Evolutionary conservation across 192 early-diverging fungal genomes (phyloP).

Genomic region (Coemansia sp.): DNA sequence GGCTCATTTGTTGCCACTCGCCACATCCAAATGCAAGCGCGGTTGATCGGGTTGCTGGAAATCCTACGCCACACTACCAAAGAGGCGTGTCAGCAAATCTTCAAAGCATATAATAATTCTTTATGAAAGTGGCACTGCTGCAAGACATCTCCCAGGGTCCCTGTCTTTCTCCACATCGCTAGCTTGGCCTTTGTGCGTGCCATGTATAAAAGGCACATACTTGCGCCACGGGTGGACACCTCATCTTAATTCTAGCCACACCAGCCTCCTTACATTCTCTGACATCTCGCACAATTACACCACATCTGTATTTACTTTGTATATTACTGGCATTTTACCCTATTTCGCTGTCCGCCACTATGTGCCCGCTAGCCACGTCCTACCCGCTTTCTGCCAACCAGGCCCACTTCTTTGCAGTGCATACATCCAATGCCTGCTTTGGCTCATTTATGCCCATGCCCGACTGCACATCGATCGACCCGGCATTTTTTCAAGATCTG

Average conservation of each 20-base stretch:
- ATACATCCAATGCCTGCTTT: neutral
- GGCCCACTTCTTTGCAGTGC: neutral
- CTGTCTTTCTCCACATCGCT: neutral
- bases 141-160: neutral
- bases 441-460: neutral
- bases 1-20: neutral
- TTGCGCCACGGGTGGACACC: neutral
- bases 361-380: neutral
- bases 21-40: constrained; percentile 1
- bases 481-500: neutral
- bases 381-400: neutral
- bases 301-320: neutral
- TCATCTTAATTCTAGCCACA: neutral
- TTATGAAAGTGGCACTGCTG: neutral
- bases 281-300: neutral
- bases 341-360: neutral
- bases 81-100: constrained; percentile 3
- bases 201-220: neutral
- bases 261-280: neutral
- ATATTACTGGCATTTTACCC: neutral
- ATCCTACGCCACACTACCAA: neutral
- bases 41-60: neutral
- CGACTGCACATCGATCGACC: neutral
- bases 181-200: neutral
- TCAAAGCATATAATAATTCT: neutral